A percentile compares a stretch with the other conserved stretches of the same genome.
Conservation (phyloP, 805 yeast genomes). For the Kockiozyma suomiensis region DNA sequence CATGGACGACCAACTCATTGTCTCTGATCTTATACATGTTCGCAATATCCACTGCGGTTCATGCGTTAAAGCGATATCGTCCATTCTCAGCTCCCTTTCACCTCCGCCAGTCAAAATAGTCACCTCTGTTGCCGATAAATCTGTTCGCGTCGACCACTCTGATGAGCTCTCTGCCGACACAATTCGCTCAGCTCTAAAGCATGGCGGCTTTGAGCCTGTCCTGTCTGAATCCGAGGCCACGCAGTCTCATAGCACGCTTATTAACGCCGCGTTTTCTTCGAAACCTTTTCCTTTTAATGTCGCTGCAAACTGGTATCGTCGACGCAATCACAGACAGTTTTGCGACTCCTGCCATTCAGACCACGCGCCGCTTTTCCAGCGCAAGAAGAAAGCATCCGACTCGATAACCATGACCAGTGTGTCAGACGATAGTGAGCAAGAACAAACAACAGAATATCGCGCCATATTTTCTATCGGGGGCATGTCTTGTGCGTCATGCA, state of each 20-base stretch:
- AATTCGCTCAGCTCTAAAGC: constrained; percentile 32
- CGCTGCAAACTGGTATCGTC: constrained; percentile 26
- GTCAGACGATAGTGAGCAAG: constrained; percentile 21
- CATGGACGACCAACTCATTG: constrained; percentile 25
- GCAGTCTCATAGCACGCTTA: background rate
- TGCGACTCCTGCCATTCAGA: constrained; percentile 31
- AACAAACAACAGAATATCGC: constrained; percentile 44
- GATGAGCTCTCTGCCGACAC: constrained; percentile 24
- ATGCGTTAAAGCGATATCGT: constrained; percentile 31
- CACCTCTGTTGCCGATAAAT: constrained; percentile 25
- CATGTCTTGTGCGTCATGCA: constrained; percentile 70
- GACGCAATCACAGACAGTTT: constrained; percentile 29
- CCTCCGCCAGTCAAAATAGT: constrained; percentile 28
- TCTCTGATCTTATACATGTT: constrained; percentile 28
- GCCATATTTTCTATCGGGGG: constrained; percentile 63
- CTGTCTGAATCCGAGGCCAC: constrained; percentile 16
- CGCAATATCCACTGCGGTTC: constrained; percentile 36
- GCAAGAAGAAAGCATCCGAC: background rate
- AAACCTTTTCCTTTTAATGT: constrained; percentile 31
- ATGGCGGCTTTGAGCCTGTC: constrained; percentile 36
- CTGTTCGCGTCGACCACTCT: constrained; percentile 33
- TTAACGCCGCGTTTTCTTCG: constrained; percentile 18
- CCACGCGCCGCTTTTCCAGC: constrained; percentile 8
- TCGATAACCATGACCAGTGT: constrained; percentile 2
- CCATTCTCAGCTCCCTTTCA: constrained; percentile 27